Evolutionary conservation across 1,139 yeast genomes (phyloP).

Genomic region (Protomyces arabidopsidicola): DNA sequence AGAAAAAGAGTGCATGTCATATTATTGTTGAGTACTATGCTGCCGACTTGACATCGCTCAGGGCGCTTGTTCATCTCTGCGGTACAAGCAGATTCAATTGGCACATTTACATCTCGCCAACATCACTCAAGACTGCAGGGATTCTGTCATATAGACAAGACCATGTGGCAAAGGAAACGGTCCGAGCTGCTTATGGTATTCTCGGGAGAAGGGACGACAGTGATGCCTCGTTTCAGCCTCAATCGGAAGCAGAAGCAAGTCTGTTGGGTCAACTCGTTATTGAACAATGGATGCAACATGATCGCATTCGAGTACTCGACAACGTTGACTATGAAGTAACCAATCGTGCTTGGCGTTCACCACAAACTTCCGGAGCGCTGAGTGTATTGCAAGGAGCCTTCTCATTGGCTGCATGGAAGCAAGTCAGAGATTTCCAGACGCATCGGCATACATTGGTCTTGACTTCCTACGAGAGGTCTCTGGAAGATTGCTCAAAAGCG

Average conservation of each 20-base stretch:
- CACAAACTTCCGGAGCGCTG: no score
- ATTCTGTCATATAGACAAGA: neutral
- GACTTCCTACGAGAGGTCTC: neutral
- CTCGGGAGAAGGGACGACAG: neutral
- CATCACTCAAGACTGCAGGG: neutral
- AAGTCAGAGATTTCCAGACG: neutral
- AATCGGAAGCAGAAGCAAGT: neutral
- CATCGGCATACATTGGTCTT: neutral
- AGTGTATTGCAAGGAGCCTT: neutral
- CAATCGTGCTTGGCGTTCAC: no score
- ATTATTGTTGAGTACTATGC: neutral
- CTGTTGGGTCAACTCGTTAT: neutral
- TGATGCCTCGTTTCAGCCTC: neutral
- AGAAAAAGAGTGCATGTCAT: neutral
- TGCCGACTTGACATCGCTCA: neutral
- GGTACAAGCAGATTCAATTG: neutral
- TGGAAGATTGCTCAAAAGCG: no score
- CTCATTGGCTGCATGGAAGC: neutral
- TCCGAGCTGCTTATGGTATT: neutral
- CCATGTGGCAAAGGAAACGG: neutral
- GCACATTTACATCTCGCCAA: neutral
- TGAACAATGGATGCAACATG: neutral
- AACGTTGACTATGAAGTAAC: neutral
- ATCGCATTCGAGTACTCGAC: neutral
- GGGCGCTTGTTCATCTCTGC: neutral